Conservation (phyloP, 208 protist species). For the Naegleria lovaniensis region DNA sequence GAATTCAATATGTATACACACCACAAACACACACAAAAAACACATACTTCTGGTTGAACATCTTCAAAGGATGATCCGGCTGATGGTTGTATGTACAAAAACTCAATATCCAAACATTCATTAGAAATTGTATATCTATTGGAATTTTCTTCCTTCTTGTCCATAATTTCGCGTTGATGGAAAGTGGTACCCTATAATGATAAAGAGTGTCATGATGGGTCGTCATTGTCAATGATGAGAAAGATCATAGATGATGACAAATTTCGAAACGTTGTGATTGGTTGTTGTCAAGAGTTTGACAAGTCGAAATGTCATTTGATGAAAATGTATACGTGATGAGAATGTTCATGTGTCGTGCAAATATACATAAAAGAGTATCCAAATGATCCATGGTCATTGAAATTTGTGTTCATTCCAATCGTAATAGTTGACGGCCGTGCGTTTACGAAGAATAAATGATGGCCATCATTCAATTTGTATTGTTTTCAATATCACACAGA, state of each 20-base stretch:
- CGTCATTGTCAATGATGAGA: too few relatives aligned
- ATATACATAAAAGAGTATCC: too few relatives aligned
- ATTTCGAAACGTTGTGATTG: too few relatives aligned
- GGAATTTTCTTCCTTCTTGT: conserved; percentile 2
- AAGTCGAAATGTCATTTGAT: too few relatives aligned
- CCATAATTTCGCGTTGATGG: neutral
- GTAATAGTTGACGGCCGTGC: neutral
- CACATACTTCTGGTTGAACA: conserved; percentile 8
- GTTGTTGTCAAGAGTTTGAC: too few relatives aligned
- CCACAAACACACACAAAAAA: neutral
- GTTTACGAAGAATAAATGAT: neutral
- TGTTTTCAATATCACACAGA: neutral
- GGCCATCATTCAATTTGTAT: neutral
- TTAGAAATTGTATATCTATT: neutral
- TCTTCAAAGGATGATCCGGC: neutral
- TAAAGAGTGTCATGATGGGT: too few relatives aligned
- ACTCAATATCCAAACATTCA: neutral
- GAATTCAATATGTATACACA: too few relatives aligned
- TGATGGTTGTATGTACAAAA: conserved; percentile 9
- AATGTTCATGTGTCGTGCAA: too few relatives aligned
- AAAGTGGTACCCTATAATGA: neutral
- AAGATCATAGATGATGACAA: too few relatives aligned
- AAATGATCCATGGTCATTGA: too few relatives aligned
- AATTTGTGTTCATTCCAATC: too few relatives aligned
- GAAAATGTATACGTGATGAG: too few relatives aligned